These are phyloP conservation scores for Scenedesmus sp. DNA, from an alignment of 163 green algal species.

Conservation along the genomic window DNA sequence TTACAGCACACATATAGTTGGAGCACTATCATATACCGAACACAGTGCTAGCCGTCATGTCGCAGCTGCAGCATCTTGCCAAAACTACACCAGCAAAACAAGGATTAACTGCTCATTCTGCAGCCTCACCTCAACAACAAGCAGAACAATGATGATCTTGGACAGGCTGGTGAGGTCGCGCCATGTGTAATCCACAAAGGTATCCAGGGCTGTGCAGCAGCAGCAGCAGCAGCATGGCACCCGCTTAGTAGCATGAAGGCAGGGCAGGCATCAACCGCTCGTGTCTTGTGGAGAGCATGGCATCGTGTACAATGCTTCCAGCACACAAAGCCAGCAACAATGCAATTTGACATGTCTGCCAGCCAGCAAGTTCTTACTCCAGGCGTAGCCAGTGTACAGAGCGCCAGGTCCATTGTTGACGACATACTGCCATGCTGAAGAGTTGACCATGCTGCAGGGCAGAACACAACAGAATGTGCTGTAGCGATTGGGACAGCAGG, in stretches of 20 bases:
- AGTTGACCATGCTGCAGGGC: too few species aligned
- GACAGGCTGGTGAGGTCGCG: background rate
- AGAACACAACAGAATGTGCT: too few species aligned
- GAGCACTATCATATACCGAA: too few species aligned
- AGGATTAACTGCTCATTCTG: background rate
- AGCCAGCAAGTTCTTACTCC: too few species aligned
- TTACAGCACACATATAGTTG: background rate
- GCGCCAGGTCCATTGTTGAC: too few species aligned
- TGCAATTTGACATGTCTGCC: too few species aligned
- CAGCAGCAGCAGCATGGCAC: background rate
- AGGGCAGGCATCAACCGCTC: background rate
- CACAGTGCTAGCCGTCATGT: background rate
- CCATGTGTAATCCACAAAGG: slow-evolving; percentile 38
- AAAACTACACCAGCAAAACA: background rate
- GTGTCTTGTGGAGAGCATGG: too few species aligned
- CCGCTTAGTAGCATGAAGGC: background rate
- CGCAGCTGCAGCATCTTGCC: background rate
- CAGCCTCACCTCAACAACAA: slow-evolving; percentile 34
- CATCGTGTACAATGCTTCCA: too few species aligned
- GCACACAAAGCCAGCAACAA: too few species aligned
- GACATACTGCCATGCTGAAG: too few species aligned
- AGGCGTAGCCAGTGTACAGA: too few species aligned
- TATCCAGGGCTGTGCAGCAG: slow-evolving; percentile 2
- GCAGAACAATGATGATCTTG: slow-evolving; percentile 11
- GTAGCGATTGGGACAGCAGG: too few species aligned